These are phyloP conservation scores for Jackrogersella minutella DNA, from an alignment of 495 filamentous ascomycete species.

Conservation along the genomic window DNA sequence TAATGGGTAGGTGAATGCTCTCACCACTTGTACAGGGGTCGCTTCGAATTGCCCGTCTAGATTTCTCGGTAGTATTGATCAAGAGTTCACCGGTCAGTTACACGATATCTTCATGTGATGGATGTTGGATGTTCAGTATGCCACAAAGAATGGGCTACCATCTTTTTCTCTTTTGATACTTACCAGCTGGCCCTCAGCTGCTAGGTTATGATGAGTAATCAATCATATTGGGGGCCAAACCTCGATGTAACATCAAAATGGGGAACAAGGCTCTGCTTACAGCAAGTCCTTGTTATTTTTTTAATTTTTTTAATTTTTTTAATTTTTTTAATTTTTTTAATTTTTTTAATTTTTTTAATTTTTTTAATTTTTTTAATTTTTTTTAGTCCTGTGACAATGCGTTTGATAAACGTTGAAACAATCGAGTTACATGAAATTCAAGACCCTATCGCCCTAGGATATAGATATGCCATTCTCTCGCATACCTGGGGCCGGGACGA, in stretches of 20 bases:
- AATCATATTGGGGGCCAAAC: background rate
- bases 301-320: no score
- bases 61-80: background rate
- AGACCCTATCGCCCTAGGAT: constrained; percentile 27
- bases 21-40: background rate
- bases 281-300: background rate
- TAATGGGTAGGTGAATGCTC: background rate
- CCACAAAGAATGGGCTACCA: no score
- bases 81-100: background rate
- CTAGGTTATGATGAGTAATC: background rate
- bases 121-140: background rate
- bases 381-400: constrained; percentile 25
- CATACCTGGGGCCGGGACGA: constrained; percentile 49
- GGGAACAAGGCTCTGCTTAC: background rate
- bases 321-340: no score
- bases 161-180: background rate
- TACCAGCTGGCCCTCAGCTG: background rate
- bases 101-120: background rate
- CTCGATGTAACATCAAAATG: background rate
- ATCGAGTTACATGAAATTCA: constrained; percentile 33
- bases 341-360: no score
- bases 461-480: constrained; percentile 50
- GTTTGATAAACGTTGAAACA: constrained; percentile 34
- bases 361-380: background rate
- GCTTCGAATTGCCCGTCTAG: background rate